phyloP scores from a whole-genome alignment of 345 rosid species.

The Aegle marmelos region DNA sequence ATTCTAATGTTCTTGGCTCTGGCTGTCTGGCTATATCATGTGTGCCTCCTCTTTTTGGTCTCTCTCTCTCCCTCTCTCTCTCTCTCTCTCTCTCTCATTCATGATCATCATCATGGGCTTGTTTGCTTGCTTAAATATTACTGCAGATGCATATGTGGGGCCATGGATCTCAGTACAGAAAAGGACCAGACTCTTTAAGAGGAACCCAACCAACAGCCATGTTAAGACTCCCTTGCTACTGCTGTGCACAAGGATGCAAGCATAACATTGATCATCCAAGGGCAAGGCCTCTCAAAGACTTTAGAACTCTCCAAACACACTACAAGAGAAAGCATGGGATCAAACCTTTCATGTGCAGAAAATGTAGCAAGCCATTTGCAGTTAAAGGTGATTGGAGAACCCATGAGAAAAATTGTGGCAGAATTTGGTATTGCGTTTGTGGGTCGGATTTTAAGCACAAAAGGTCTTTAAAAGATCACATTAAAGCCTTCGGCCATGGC shows the following conservation, averaged over 20 bases:
- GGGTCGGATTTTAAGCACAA: slow-evolving; percentile 85
- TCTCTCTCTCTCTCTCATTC: neutral
- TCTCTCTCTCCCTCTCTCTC: neutral
- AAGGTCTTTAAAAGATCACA: slow-evolving; percentile 73
- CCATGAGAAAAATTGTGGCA: slow-evolving; percentile 87
- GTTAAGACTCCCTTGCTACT: slow-evolving; percentile 74
- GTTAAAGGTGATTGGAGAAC: slow-evolving; percentile 87
- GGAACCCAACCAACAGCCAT: slow-evolving; percentile 78
- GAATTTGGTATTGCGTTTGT: slow-evolving; percentile 73
- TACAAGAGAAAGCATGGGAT: slow-evolving; percentile 79
- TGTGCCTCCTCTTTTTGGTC: neutral
- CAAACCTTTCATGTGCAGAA: slow-evolving; percentile 68
- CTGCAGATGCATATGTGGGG: slow-evolving; percentile 94
- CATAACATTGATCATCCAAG: slow-evolving; percentile 79
- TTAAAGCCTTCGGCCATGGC: slow-evolving; percentile 69
- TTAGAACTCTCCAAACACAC: slow-evolving; percentile 83
- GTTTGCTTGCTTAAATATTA: neutral
- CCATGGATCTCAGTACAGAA: slow-evolving; percentile 87
- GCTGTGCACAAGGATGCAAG: slow-evolving; percentile 66
- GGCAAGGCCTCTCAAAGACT: slow-evolving; percentile 75
- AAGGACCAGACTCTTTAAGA: slow-evolving; percentile 73
- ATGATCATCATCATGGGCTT: neutral
- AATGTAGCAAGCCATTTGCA: slow-evolving; percentile 74
- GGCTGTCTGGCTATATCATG: neutral
- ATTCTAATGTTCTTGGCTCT: neutral